Base-by-base conservation (phyloP, 768 basidiomycete species). In the Gloeopeniophorella convolvens region DNA sequence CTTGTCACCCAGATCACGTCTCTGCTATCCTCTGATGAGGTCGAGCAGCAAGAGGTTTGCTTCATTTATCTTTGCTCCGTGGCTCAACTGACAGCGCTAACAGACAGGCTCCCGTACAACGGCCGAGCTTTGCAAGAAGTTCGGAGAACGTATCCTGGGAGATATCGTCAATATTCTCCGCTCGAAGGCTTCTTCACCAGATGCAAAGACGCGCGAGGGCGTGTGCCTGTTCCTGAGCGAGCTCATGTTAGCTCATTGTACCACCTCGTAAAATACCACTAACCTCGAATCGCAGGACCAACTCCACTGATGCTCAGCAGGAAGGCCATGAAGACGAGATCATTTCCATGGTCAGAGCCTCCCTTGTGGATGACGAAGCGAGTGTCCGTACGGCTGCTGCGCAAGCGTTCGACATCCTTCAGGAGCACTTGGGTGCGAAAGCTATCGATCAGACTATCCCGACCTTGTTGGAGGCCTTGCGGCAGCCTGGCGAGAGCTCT, bases 401-500 rank as follows among this genome's bases (percentile, higher is more conserved):
- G 0, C 84, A 74, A 58, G 81, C 85, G 0, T 86, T 99, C 66
- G 96, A 98, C 63, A 78, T 82, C 4, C 75, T 97, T n/a, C 95
- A 97, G 70, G 89, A 94, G 55, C 77, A 85, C 59, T 76, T 97
- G 33, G 96, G 95, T 6, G 76, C 81, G 26, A 89, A 85, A 62
- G 93, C 94, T 5, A 94, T 97, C 55, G 95, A 98, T 62, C 81
- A 94, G 68, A 98, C 92, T 0, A 97, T 98, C 51, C 95, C 96
- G 0, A 98, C 95, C 0, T 67, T 98, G 0, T 66, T 99, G 45
- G 92, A 93, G 60, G 95, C 95, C 1, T 82, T 98, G 30, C 83
- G 90, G 15, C 88, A 92, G 65, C 91, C 93, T 12, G 94, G 94
- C 4, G 86, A 85, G 60, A 81, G 86, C 16, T 95, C 95, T n/a